Base-by-base conservation (phyloP, 805 yeast species). In the Debaryomyces castellii region DNA sequence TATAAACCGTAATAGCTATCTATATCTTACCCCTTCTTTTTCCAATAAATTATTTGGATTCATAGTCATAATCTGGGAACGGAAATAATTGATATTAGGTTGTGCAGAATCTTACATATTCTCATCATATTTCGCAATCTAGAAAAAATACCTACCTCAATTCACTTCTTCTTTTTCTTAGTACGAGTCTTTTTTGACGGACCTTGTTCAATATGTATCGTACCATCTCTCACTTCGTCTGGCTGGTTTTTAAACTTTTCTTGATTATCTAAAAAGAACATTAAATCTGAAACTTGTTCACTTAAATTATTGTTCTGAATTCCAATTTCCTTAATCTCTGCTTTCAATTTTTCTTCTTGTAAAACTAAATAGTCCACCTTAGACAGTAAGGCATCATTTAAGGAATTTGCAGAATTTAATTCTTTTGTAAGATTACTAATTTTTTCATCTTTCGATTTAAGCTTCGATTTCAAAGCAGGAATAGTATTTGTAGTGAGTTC, bases 181-280 rank as follows among this genome's bases (percentile, higher is more conserved):
- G 44, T 35, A 16, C 47, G 43, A 14, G 51, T 28, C 27, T 47
- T 49, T 39, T 45, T 55, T 10, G 51, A 44, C 17, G 50, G 43
- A 24, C 47, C 48, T 41, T 52, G 55, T 45, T 63, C 66, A 27
- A 85, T 68, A 0, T 85, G 67, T 0, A 87, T 65, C 3, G 81
- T 78, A 0, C 96, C 96, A 50, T 89, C 84, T 52, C 71, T 80
- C 12, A 85, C 84, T 28, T 85, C 92, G 10, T 85, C 85, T 3
- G 82, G 76, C 18, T 88, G 87, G 56, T 81, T 79, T 54, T 82
- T 80, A 55, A 89, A 78, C 64, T 85, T 87, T 45, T 82, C 85
- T 58, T 80, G 87, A 0, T 87, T 76, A 47, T 86, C 92, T 33
- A 89, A 64, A 57, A 73, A 88, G 51, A 88, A 85, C 96, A 90